Evolutionary conservation across 345 rosid species (phyloP), one percentile per base, ranked within the genome.

Genomic region (Xanthoceras sorbifolium): DNA sequence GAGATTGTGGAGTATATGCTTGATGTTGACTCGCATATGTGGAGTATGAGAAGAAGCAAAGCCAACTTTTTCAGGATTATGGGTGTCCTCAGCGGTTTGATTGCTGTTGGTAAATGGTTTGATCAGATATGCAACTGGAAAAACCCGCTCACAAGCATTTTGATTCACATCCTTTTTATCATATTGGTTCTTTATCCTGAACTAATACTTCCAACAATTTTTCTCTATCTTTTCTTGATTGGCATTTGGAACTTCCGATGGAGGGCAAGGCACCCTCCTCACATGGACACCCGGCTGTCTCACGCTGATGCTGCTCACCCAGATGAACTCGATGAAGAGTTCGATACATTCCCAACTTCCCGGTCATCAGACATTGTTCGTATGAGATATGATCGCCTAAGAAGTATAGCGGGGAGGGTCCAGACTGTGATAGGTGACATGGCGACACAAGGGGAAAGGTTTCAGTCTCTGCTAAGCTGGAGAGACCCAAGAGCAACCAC

Each of bases 31-130:
- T 96, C 97, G 1, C 99, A 96, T 75, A 93, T 96, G 98, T 96
- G 99, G 98, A 96, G 93, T 81, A 96, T 93, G 99, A 90, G 99
- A 84, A 91, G 98, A 83, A 96, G 99, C 86, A 96, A 96, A 81
- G 99, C 99, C 2, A 96, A 96, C 78, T 91, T 91, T 75, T 90
- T 91, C 73, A 72, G 93, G 71, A 90, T 91, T 62, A 87, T 90
- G 97, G 86, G 86, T 1, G 94, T 96, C 63, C 78, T 92, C 44
- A 78, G 93, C 54, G 92, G 97, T 36, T 55, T 96, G 74, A 89
- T 96, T 69, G 90, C 92, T 61, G 90, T 91, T 10, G 92, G 92
- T 5, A 93, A 84, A 80, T 95, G 99, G 99, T 93, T 93, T 77
- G 96, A 93, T 81, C 94, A 95, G 64, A 90, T 95, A 46, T 92